A percentile compares a stretch with the other conserved stretches of the same genome.
phyloP scores from a whole-genome alignment of 2,329 filamentous ascomycete genomes.

The Epichloe amarillans region DNA sequence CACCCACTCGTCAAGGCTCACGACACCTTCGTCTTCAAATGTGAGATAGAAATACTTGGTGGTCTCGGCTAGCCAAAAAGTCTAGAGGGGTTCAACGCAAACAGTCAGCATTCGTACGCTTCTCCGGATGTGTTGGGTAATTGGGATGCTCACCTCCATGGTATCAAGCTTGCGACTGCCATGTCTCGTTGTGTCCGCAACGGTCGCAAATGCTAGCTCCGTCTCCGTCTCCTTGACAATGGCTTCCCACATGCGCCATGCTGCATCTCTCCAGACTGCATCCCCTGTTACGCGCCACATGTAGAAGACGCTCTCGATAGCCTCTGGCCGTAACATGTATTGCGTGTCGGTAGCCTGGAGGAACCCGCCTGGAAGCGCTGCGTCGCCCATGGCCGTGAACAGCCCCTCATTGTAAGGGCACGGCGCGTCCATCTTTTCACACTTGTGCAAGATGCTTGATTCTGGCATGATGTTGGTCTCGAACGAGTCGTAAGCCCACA shows the following conservation, averaged over 20 bases:
- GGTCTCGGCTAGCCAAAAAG: conserved; percentile 65
- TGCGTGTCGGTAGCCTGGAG: conserved; percentile 32
- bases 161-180: conserved; percentile 33
- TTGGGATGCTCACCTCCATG: conserved; percentile 40
- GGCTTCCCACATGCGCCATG: conserved; percentile 35
- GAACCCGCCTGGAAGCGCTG: conserved; percentile 39
- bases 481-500: conserved; percentile 39
- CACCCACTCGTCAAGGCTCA: conserved; percentile 60
- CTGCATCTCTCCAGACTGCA: conserved; percentile 27
- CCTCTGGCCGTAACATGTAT: conserved; percentile 35
- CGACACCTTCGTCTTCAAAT: conserved; percentile 48
- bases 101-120: neutral
- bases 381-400: conserved; percentile 7
- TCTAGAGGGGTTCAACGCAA: conserved; percentile 16
- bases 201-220: conserved; percentile 28
- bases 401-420: conserved; percentile 20
- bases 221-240: conserved; percentile 30
- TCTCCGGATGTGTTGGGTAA: neutral
- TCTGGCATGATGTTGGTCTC: conserved; percentile 43
- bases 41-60: conserved; percentile 68
- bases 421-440: conserved; percentile 19
- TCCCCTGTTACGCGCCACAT: conserved; percentile 38
- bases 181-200: conserved; percentile 22
- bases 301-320: conserved; percentile 39
- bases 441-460: conserved; percentile 25